Conservation (phyloP, 176 grass and related monocot genomes). For the Musa acuminata region DNA sequence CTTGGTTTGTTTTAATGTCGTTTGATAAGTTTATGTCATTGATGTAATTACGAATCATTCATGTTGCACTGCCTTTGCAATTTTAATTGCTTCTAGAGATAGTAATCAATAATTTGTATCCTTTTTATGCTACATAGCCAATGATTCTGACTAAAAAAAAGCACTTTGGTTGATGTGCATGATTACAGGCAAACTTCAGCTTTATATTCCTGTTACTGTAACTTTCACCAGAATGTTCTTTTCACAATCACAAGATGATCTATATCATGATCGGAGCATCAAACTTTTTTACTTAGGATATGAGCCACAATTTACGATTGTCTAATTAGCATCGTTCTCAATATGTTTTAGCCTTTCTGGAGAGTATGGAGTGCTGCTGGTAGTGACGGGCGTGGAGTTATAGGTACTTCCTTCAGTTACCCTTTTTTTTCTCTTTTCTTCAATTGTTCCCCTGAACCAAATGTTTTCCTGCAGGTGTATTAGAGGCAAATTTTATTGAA, state of each 20-base stretch:
- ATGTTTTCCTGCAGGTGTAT: constrained; percentile 48
- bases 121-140: too few relatives aligned
- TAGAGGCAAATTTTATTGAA: constrained; percentile 95
- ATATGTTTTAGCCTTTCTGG: constrained; percentile 81
- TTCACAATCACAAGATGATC: not conserved
- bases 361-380: constrained; percentile 86
- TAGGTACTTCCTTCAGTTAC: constrained; percentile 48
- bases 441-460: constrained; percentile 16
- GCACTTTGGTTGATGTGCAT: not conserved
- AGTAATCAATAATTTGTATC: too few relatives aligned
- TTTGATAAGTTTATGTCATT: too few relatives aligned
- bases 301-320: not conserved
- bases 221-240: not conserved
- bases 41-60: too few relatives aligned
- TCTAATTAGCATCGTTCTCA: not conserved
- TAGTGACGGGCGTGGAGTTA: constrained; percentile 94
- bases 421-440: constrained; percentile 8
- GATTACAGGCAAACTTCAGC: not conserved
- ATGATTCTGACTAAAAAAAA: too few relatives aligned
- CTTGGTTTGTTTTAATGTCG: too few relatives aligned
- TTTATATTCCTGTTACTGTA: not conserved
- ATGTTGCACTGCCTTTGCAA: too few relatives aligned
- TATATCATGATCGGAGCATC: too few relatives aligned
- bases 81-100: too few relatives aligned
- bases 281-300: not conserved